phyloP scores from a whole-genome alignment of 139 green algal genomes.

The Chlorella sp. region DNA sequence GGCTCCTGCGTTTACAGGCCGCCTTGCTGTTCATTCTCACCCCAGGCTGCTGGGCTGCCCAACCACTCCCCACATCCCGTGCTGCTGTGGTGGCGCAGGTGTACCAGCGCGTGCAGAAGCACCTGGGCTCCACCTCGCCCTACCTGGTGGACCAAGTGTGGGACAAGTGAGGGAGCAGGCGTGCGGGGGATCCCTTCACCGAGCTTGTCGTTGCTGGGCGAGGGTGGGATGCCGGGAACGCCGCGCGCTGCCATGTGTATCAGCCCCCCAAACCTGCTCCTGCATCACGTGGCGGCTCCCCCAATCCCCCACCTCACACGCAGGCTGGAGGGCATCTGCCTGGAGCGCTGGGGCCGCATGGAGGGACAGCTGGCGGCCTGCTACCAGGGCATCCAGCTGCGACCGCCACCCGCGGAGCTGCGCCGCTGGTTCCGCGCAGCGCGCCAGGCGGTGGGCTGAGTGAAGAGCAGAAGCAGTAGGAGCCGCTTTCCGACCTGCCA shows the following conservation, averaged over 20 bases:
- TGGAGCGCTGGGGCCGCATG: conserved; percentile 41
- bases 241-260: too few relatives aligned
- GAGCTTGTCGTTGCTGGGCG: too few relatives aligned
- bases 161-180: conserved; percentile 20
- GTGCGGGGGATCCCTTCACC: too few relatives aligned
- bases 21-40: too few relatives aligned
- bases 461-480: too few relatives aligned
- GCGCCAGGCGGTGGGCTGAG: not conserved
- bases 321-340: conserved; percentile 36
- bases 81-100: not conserved
- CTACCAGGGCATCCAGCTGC: conserved; percentile 43
- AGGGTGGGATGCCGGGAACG: too few relatives aligned
- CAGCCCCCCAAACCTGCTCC: too few relatives aligned
- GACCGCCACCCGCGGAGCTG: conserved; percentile 22
- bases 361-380: conserved; percentile 50
- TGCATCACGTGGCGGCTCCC: too few relatives aligned
- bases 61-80: too few relatives aligned
- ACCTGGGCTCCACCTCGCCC: conserved; percentile 49
- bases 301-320: not conserved
- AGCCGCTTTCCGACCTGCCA: too few relatives aligned
- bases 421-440: conserved; percentile 14
- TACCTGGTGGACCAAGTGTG: conserved; percentile 50
- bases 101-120: conserved; percentile 51
- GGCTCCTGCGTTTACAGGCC: too few relatives aligned
- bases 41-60: too few relatives aligned